These are phyloP conservation scores for Petasospora rhodanensis DNA, from an alignment of 1,139 yeast species.

Conservation along the genomic window DNA sequence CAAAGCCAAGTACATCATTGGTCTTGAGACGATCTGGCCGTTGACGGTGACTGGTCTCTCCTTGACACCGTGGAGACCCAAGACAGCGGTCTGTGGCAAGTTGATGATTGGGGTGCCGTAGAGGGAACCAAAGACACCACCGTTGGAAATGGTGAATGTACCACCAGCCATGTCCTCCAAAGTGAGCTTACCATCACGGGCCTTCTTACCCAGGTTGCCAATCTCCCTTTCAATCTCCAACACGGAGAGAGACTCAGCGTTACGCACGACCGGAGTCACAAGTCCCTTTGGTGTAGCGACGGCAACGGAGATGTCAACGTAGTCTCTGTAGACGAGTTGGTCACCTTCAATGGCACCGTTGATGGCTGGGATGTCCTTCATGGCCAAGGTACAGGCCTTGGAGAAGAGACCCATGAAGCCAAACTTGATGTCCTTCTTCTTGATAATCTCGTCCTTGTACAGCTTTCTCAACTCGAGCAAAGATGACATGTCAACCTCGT, in stretches of 20 bases:
- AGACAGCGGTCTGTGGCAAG: constrained; percentile 96
- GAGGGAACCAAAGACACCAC: constrained; percentile 97
- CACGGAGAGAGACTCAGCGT: constrained; percentile 87
- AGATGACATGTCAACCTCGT: constrained; percentile 95
- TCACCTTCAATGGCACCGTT: constrained; percentile 95
- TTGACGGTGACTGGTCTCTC: constrained; percentile 96
- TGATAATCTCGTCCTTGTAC: constrained; percentile 94
- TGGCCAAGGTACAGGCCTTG: constrained; percentile 88
- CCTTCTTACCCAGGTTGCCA: constrained; percentile 76
- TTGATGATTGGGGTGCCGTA: constrained; percentile 98
- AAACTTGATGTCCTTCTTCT: constrained; percentile 89
- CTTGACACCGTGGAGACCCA: constrained; percentile 96
- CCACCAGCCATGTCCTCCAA: constrained; percentile 99
- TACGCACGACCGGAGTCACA: constrained; percentile 97
- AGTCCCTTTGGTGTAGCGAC: constrained; percentile 99
- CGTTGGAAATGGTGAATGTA: constrained; percentile 97
- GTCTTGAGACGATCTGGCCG: constrained; percentile 94
- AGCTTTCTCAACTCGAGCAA: constrained; percentile 92
- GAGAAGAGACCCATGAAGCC: constrained; percentile 99
- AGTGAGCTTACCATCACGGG: constrained; percentile 95
- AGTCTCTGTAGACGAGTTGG: constrained; percentile 94
- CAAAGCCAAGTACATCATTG: constrained; percentile 99
- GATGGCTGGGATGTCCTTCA: constrained; percentile 92
- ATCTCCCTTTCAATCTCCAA: constrained; percentile 91
- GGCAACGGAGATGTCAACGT: constrained; percentile 92